These are phyloP conservation scores for Candida tammaniensis DNA, from an alignment of 805 yeast species.

Conservation along the genomic window DNA sequence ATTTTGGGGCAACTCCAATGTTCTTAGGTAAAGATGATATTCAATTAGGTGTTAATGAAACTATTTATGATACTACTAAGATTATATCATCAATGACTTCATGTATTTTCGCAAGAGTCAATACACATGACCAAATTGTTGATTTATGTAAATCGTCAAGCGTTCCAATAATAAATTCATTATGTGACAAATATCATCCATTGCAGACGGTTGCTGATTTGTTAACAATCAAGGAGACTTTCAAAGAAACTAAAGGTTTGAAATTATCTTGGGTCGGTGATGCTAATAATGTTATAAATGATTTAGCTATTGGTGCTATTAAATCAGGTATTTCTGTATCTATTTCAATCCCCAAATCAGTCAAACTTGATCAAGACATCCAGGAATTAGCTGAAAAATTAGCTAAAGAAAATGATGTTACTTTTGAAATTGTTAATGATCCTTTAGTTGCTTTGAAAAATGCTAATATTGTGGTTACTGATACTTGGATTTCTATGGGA, in stretches of 20 bases:
- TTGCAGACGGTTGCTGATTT: conserved; percentile 92
- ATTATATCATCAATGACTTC: conserved; percentile 95
- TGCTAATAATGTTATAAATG: conserved; percentile 93
- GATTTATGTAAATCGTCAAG: conserved; percentile 73
- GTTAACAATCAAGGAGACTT: conserved; percentile 78
- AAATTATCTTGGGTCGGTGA: conserved; percentile 96
- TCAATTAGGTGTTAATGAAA: conserved; percentile 93
- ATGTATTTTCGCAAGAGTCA: conserved; percentile 96
- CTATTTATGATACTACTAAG: conserved; percentile 81
- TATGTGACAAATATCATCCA: conserved; percentile 93
- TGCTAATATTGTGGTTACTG: conserved; percentile 88
- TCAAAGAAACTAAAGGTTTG: conserved; percentile 55
- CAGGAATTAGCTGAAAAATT: conserved; percentile 51
- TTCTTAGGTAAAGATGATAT: conserved; percentile 95
- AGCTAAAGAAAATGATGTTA: conserved; percentile 40
- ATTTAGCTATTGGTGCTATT: conserved; percentile 82
- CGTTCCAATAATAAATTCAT: conserved; percentile 90
- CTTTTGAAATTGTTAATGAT: conserved; percentile 62
- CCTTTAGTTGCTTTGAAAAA: conserved; percentile 69
- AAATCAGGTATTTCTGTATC: conserved; percentile 81
- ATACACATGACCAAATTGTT: conserved; percentile 76
- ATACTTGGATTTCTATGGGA: conserved; percentile 98
- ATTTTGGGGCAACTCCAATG: conserved; percentile 95
- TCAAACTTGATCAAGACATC: conserved; percentile 59
- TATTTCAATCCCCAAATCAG: conserved; percentile 79